Base-by-base conservation (phyloP, 441 rosid species). In the Populus trichocarpa region DNA sequence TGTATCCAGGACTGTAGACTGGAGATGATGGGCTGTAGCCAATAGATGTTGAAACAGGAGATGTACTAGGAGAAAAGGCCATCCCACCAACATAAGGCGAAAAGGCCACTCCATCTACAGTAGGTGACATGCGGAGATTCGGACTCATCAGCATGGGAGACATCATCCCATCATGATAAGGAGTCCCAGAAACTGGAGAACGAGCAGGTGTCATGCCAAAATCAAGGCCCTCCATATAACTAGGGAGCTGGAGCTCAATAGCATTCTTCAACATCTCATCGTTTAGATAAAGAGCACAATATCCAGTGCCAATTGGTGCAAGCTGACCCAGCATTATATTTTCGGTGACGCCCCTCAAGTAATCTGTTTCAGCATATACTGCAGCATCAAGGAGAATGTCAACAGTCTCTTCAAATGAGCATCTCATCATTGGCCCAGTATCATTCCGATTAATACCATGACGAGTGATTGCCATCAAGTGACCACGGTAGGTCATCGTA, bases 401-500 rank as follows among this genome's bases (percentile, higher is more conserved):
- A 28, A 96, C 99, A 2, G 99, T 96, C 87, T 96, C 99, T 89
- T 96, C 99, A 73, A 96, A 96, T 33, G 98, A 96, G 83, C 99
- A 96, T 75, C 99, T 94, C 98, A 96, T 96, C 90, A 96, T 76
- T 26, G 98, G 99, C 33, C 99, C 99, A 16, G 99, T 96, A 78
- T 96, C 98, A 75, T 96, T 96, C 67, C 99, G 85, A 36, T 96
- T 96, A 81, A 96, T 96, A 73, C 99, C 99, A 82, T 94, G 98
- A 72, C 98, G 98, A 61, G 99, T 96, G 83, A 96, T 96, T 30
- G 98, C 98, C 99, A 96, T 96, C 85, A 96, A 87, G 84, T 94
- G 98, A 73, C 99, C 98, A 5, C 99, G 98, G 80, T 96, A 96
- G 26, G 99, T 96, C 99, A 96, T 96, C 36, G 99, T 94, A 83